Evolutionary conservation across 208 protist genomes (phyloP).

Genomic region (Strigomonas culicis): DNA sequence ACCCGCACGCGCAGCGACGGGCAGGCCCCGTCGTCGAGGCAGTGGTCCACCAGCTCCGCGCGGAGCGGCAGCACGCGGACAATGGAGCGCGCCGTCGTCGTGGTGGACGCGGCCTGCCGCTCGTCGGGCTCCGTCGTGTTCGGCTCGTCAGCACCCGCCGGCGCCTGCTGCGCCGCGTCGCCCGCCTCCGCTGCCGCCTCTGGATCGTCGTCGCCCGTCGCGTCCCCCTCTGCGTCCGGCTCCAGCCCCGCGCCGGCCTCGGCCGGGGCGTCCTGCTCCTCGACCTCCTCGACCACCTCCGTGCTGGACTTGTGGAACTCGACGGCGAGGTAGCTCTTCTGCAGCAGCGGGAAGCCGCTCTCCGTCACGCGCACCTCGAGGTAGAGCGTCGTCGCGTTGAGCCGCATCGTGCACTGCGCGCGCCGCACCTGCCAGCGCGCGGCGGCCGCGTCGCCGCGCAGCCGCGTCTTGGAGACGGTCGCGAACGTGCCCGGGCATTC

Average conservation of each 20-base stretch:
- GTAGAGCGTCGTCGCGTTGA: slow-evolving; percentile 40
- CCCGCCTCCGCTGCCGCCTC: not conserved
- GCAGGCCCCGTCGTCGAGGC: not conserved
- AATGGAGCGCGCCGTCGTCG: no score
- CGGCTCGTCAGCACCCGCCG: not conserved
- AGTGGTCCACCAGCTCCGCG: not conserved
- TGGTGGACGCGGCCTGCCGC: not conserved
- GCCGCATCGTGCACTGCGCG: not conserved
- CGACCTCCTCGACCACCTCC: not conserved
- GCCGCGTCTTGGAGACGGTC: no score
- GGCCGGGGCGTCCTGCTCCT: not conserved
- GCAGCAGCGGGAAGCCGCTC: slow-evolving; percentile 55
- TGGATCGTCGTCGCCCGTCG: not conserved
- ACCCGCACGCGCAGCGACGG: no score
- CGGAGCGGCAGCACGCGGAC: not conserved
- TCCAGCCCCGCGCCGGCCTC: not conserved
- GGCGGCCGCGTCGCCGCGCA: no score
- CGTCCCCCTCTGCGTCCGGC: slow-evolving; percentile 1
- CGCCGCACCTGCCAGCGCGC: no score
- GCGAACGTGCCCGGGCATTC: no score
- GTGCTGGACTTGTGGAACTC: slow-evolving; percentile 20
- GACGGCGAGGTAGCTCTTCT: slow-evolving; percentile 41
- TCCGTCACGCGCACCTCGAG: slow-evolving; percentile 49
- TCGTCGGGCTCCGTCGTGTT: not conserved
- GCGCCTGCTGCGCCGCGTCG: not conserved